Percentiles rank a stretch among this genome's conserved stretches.
Evolutionary conservation across 2,329 filamentous ascomycete genomes (phyloP).

Genomic region (Sporothrix euskadiensis): DNA sequence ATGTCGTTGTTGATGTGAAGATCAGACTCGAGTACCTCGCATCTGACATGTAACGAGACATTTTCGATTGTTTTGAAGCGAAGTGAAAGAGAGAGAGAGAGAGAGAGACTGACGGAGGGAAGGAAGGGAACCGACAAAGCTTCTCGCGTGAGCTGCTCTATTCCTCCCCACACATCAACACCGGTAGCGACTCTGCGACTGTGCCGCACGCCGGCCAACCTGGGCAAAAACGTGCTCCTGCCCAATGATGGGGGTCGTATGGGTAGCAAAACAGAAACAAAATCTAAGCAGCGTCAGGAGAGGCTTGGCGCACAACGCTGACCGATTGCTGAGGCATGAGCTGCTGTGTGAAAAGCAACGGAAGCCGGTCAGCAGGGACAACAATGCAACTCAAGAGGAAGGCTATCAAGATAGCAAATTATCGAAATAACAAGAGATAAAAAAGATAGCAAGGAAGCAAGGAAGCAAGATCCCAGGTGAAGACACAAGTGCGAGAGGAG

Average conservation of each 20-base stretch:
- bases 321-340: neutral
- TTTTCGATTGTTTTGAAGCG: neutral
- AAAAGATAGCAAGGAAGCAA: too few species aligned
- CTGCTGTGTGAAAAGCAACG: neutral
- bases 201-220: constrained; percentile 5
- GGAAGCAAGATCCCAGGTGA: neutral
- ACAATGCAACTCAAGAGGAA: neutral
- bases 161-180: neutral
- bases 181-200: constrained; percentile 7
- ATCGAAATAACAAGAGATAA: neutral
- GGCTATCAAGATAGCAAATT: too few species aligned
- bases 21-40: neutral
- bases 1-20: neutral
- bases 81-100: neutral
- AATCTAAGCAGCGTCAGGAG: neutral
- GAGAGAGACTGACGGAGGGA: neutral
- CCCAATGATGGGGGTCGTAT: neutral
- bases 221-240: neutral
- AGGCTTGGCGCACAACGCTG: neutral
- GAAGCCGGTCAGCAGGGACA: neutral
- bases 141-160: neutral
- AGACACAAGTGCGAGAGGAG: neutral
- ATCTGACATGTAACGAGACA: neutral
- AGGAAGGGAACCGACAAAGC: neutral
- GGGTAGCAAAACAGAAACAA: neutral